phyloP scores from a whole-genome alignment of 129 eudicot species.

The Solidago caesia region DNA sequence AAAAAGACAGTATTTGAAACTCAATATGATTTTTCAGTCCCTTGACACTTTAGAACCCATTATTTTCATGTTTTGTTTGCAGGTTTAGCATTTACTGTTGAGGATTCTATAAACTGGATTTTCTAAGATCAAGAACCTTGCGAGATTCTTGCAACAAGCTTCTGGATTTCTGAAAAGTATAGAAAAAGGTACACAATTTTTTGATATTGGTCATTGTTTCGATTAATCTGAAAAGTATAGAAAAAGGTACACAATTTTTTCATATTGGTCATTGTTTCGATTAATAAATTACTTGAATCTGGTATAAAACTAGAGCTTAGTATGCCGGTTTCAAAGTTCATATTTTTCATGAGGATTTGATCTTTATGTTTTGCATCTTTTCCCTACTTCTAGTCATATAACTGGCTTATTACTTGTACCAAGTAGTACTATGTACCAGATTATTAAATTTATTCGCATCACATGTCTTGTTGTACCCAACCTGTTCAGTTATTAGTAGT shows the following conservation, averaged over 20 bases:
- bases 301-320: neutral
- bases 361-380: too few relatives aligned
- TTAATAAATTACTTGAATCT: neutral
- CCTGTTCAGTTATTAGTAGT: neutral
- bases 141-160: constrained; percentile 4
- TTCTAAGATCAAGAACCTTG: neutral
- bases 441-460: neutral
- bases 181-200: constrained; percentile 1
- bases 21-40: neutral
- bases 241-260: constrained; percentile 2
- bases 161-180: neutral
- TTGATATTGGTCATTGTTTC: neutral
- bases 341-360: neutral
- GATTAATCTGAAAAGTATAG: neutral
- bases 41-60: neutral
- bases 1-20: neutral
- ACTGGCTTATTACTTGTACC: too few relatives aligned
- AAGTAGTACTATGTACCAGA: too few relatives aligned
- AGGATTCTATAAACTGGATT: neutral
- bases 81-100: constrained; percentile 3
- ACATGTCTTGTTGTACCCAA: constrained; percentile 6
- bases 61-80: neutral
- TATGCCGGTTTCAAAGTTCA: neutral
- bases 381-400: too few relatives aligned
- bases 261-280: neutral